Conservation (phyloP, 768 basidiomycete genomes). For the Chalciporus sphaerocephalus region DNA sequence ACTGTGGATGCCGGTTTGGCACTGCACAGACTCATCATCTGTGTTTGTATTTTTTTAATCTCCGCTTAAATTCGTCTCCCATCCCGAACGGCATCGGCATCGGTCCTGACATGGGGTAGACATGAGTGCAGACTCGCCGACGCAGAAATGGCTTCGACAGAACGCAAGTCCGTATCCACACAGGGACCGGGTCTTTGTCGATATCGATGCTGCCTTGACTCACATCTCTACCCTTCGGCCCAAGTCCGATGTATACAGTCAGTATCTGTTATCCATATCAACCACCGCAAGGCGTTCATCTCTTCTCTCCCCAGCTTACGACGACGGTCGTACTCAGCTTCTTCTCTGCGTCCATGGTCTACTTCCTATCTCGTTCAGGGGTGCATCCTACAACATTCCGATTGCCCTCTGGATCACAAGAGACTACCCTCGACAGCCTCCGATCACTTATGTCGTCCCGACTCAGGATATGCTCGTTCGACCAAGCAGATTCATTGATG, state of each 20-base stretch:
- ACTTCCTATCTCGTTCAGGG: slow-evolving; percentile 77
- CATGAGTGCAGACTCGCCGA: slow-evolving; percentile 35
- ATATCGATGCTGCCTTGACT: slow-evolving; percentile 58
- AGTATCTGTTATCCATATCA: slow-evolving; percentile 19
- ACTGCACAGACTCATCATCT: slow-evolving; percentile 5
- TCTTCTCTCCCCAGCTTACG: slow-evolving; percentile 58
- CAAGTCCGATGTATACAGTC: slow-evolving; percentile 79
- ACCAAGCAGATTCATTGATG: slow-evolving; percentile 69
- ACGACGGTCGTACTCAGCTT: slow-evolving; percentile 90
- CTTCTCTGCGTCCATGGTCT: slow-evolving; percentile 90
- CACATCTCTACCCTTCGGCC: slow-evolving; percentile 59
- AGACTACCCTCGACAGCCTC: slow-evolving; percentile 79
- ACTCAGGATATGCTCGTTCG: slow-evolving; percentile 87
- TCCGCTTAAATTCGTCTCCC: slow-evolving; percentile 14
- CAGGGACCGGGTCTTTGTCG: slow-evolving; percentile 53
- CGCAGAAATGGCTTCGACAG: slow-evolving; percentile 62
- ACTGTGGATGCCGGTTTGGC: background rate
- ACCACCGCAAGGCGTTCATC: slow-evolving; percentile 6
- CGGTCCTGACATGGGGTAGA: background rate
- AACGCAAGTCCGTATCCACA: slow-evolving; percentile 54
- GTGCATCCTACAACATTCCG: slow-evolving; percentile 87
- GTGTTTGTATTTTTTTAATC: slow-evolving; percentile 1
- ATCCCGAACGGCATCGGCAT: background rate
- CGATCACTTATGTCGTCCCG: slow-evolving; percentile 88
- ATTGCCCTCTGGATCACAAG: slow-evolving; percentile 82